A percentile compares a stretch with the other conserved stretches of the same genome.
phyloP scores from a whole-genome alignment of 371 early-diverging fungal species.

The Mitosporidium daphniae region DNA sequence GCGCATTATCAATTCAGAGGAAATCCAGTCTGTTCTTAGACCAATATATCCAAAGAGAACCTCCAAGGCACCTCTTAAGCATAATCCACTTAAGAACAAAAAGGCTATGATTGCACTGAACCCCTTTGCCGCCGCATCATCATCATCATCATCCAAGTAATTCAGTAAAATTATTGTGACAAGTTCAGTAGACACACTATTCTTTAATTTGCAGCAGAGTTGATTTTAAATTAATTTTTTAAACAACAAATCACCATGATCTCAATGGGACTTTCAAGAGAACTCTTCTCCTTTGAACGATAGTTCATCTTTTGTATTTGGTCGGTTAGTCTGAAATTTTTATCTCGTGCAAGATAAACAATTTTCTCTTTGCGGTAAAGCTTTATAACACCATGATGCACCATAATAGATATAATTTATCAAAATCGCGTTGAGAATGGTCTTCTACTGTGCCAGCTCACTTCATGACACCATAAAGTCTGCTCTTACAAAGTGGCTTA shows the following conservation, averaged over 20 bases:
- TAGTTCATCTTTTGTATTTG: too few relatives aligned
- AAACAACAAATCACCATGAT: not conserved
- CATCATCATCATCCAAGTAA: not conserved
- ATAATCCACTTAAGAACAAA: slow-evolving; percentile 79
- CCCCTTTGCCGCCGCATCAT: slow-evolving; percentile 47
- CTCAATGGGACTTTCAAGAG: too few relatives aligned
- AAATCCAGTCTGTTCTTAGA: slow-evolving; percentile 72
- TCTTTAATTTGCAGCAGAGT: not conserved
- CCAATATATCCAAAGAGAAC: slow-evolving; percentile 20
- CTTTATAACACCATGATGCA: too few relatives aligned
- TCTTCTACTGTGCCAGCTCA: too few relatives aligned
- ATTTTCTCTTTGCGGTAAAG: too few relatives aligned
- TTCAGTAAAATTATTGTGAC: not conserved
- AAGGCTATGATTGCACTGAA: slow-evolving; percentile 65
- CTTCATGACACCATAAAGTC: too few relatives aligned
- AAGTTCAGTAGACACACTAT: not conserved
- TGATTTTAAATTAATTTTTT: not conserved
- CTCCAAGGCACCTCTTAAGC: slow-evolving; percentile 62
- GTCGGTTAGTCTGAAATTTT: too few relatives aligned
- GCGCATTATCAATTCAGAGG: slow-evolving; percentile 81
- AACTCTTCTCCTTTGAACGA: too few relatives aligned
- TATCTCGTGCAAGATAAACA: too few relatives aligned
- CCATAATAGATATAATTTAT: too few relatives aligned
- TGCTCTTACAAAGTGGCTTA: too few relatives aligned
- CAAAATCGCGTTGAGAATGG: too few relatives aligned